Evolutionary conservation across 225 moss, liverwort and hornwort species (phyloP).

Genomic region (Thuidium tamariscinum): DNA sequence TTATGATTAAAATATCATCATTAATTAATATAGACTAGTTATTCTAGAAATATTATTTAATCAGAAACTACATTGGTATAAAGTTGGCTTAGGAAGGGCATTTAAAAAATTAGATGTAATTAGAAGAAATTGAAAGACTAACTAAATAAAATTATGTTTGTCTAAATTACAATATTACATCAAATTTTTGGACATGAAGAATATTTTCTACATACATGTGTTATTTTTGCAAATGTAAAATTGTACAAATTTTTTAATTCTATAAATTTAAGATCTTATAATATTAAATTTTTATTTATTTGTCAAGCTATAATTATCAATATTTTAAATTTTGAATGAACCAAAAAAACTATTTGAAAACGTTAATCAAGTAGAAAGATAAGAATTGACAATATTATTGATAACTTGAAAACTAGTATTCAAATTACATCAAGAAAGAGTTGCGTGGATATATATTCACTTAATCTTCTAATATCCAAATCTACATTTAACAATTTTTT

Average conservation of each 20-base stretch:
- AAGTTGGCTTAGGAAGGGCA: neutral
- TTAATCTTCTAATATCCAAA: neutral
- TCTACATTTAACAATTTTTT: no score
- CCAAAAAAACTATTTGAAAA: neutral
- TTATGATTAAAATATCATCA: neutral
- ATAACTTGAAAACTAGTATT: no score
- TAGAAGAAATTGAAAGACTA: neutral
- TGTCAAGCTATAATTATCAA: neutral
- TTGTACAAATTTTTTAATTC: no score
- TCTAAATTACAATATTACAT: neutral
- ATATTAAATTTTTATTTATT: no score
- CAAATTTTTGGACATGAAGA: neutral
- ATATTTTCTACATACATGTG: no score
- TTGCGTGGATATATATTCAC: neutral
- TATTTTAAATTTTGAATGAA: neutral
- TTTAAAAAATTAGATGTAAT: neutral
- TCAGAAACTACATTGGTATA: no score
- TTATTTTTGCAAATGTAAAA: no score
- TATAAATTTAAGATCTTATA: neutral
- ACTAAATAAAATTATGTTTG: neutral
- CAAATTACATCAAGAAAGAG: neutral
- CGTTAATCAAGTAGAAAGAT: neutral
- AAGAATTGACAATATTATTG: neutral
- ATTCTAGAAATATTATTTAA: no score
- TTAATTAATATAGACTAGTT: neutral